Base-by-base conservation (phyloP, 2,329 filamentous ascomycete species). In the Ceratocystis cacaofunesta region DNA sequence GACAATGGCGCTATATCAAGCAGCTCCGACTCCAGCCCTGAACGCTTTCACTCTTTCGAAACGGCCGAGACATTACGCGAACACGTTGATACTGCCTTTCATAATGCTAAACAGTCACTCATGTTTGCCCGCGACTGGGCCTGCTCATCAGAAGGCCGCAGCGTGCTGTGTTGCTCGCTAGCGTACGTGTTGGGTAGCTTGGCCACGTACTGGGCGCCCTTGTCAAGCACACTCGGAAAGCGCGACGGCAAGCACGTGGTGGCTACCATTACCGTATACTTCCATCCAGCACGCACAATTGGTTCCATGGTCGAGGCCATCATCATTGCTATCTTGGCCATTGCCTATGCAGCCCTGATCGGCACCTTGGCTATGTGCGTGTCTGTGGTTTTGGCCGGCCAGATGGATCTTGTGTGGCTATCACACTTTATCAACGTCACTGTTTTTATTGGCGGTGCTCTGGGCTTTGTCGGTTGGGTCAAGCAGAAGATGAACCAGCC, bases 211-310 rank as follows among this genome's bases (percentile, higher is more conserved):
- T 85, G 90, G 68, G 83, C 86, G 1, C 81, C 82, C 2, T 79
- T 96, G 65, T 86, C 90, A 17, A 77, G 80, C 6, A 83, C 91
- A 66, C 78, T 96, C 17, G 92, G 92, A 10, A 81, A 86, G 69
- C 88, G 91, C 72, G 92, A 96, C 75, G 90, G 90, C 62, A 96
- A 96, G 73, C 92, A 96, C 75, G 86, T 96, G 72, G 90, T 96
- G 63, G 91, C 91, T 41, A 96, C 92, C 1, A 85, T 96, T 66
- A 95, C 90, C 0, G 92, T 96, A 10, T 97, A 96, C 72, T 97
- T 96, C 71, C 91, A 96, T 73, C 91, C 92, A 3, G 89, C 90
- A 5, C 82, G 92, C 66, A 90, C 90, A 19, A 83, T 86, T 30
- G 92, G 92, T 0, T 94, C 89, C 69, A 96, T 96, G 90, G 82